Base-by-base conservation (phyloP, 2,329 filamentous ascomycete species). In the Graphilbum sp. region DNA sequence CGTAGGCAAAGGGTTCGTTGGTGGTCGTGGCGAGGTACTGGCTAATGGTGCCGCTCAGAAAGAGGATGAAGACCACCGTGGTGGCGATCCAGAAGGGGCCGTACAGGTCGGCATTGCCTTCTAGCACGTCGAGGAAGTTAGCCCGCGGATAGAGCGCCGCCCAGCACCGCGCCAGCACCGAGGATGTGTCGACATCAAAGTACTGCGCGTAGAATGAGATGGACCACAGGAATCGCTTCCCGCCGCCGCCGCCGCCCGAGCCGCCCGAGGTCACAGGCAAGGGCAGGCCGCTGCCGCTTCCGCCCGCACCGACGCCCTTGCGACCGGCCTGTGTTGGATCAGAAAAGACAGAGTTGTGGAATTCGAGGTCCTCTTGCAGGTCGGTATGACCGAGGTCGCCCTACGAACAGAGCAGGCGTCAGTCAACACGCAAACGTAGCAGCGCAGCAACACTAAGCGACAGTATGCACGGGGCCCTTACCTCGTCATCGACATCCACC, bases 81-180 rank as follows among this genome's bases (percentile, higher is more conserved):
- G 90, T 96, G 10, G 90, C 90, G 61, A 98, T 96, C 90, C 90
- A 98, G 54, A 96, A 86, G 1, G 90, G 90, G 1, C 88, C 88
- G 64, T 98, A 98, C 25, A 98, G 64, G 54, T 98, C 90, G 1
- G 90, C 84, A 56, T 96, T 96, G 17, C 90, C 90, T 55, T 98
- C 90, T 21, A 98, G 71, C 27, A 96, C 85, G 54, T 98, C 90
- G 45, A 98, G 77, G 61, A 98, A 98, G 65, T 94, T 95, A 41
- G 79, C 79, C 45, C 85, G 78, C 34, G 90, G 90, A 59, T 81
- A 94, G 30, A 96, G 64, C n/a, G 88, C 79, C 1, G 86, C 80
- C 58, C 77, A 78, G 61, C 90, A 96, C 47, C 90, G 81, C 52
- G 78, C 69, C 40, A 95, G 63, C 17, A 98, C 87, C 38, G 90